Evolutionary conservation across 2,329 filamentous ascomycete species (phyloP).

Genomic region (Botryotinia calthae): DNA sequence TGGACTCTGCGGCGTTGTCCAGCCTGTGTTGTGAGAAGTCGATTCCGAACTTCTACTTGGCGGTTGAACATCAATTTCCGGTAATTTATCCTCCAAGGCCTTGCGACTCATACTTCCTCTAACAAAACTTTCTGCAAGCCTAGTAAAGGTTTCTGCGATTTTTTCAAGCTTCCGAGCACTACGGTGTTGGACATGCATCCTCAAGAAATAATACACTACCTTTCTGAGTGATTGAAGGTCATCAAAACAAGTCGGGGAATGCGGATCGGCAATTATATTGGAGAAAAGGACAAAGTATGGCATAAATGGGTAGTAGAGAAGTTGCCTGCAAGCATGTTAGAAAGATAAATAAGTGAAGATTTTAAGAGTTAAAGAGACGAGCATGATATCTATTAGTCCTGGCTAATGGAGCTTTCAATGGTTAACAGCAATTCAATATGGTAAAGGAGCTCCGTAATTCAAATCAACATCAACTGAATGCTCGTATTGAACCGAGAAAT

Average conservation of each 20-base stretch:
- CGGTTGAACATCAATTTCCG: neutral
- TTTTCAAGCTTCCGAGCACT: constrained; percentile 21
- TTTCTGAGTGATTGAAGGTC: constrained; percentile 20
- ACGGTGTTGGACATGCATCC: constrained; percentile 23
- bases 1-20: neutral
- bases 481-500: neutral
- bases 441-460: neutral
- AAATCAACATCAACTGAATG: neutral
- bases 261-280: constrained; percentile 23
- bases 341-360: neutral
- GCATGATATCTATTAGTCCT: neutral
- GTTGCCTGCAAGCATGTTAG: constrained; percentile 20
- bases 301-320: constrained; percentile 26
- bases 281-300: constrained; percentile 25
- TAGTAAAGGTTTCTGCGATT: constrained; percentile 21
- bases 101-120: constrained; percentile 16
- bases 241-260: constrained; percentile 16
- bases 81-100: neutral
- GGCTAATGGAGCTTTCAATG: neutral
- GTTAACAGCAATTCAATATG: neutral
- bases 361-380: neutral
- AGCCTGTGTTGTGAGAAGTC: neutral
- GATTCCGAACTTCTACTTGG: neutral
- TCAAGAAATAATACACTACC: constrained; percentile 23
- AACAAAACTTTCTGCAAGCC: constrained; percentile 21